Percentiles rank a stretch among this genome's conserved stretches.
Conservation (phyloP, 768 basidiomycete species). For the Lentinus tigrinus region DNA sequence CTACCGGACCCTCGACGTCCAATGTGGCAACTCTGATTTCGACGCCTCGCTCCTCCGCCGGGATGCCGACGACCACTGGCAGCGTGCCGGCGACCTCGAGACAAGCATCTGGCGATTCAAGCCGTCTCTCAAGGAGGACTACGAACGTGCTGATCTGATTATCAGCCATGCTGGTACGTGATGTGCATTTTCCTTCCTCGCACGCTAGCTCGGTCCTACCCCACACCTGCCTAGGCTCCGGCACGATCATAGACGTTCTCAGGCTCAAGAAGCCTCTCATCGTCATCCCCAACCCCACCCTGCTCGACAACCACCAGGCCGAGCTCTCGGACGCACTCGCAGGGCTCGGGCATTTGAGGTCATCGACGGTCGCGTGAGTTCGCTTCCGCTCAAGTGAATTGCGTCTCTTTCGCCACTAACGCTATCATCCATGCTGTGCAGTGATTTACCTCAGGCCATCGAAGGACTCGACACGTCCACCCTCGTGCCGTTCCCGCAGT, state of each 20-base stretch:
- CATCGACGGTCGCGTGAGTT: constrained; percentile 60
- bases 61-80: constrained; percentile 19
- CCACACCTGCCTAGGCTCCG: constrained; percentile 61
- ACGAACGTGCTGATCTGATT: constrained; percentile 68
- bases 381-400: neutral
- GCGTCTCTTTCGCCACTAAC: neutral
- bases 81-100: constrained; percentile 28
- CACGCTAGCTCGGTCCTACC: constrained; percentile 2
- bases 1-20: constrained; percentile 64
- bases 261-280: constrained; percentile 75
- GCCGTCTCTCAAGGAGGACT: constrained; percentile 64
- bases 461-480: constrained; percentile 42
- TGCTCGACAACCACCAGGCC: constrained; percentile 92
- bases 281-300: constrained; percentile 83
- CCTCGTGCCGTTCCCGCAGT: constrained; percentile 61
- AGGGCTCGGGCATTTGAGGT: constrained; percentile 53
- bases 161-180: constrained; percentile 90
- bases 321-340: constrained; percentile 78
- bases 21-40: constrained; percentile 72
- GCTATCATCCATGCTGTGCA: constrained; percentile 25
- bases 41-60: constrained; percentile 32
- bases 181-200: constrained; percentile 2
- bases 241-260: constrained; percentile 89
- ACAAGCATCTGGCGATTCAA: constrained; percentile 77
- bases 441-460: constrained; percentile 57